Evolutionary conservation across 2,329 filamentous ascomycete genomes (phyloP).

Genomic region (Rhytidhysteron rufulum): DNA sequence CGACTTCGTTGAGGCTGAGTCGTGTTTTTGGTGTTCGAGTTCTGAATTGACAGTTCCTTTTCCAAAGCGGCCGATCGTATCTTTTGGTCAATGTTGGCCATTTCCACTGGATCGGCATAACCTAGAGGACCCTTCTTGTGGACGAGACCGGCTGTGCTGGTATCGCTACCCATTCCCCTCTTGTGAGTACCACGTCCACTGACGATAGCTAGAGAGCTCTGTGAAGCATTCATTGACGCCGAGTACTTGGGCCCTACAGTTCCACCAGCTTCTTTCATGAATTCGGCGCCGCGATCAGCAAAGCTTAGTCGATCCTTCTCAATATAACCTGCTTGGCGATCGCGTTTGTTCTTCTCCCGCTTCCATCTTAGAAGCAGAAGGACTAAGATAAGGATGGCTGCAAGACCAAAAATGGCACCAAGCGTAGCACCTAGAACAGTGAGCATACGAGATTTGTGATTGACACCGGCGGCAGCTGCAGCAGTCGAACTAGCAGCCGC

Average conservation of each 20-base stretch:
- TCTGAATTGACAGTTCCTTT: constrained; percentile 33
- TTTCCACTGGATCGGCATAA: constrained; percentile 41
- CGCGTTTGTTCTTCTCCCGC: constrained; percentile 55
- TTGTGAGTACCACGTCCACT: constrained; percentile 54
- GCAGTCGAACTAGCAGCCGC: constrained; percentile 33
- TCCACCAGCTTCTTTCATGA: constrained; percentile 50
- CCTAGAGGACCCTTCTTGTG: constrained; percentile 48
- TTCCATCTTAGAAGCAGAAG: constrained; percentile 64
- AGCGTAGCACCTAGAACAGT: constrained; percentile 76
- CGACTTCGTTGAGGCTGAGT: constrained; percentile 28
- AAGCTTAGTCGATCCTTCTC: constrained; percentile 47
- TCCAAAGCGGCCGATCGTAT: constrained; percentile 21
- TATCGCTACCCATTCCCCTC: constrained; percentile 49
- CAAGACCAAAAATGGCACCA: constrained; percentile 73
- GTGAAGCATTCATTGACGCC: constrained; percentile 29
- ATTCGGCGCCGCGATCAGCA: constrained; percentile 48
- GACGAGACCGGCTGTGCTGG: constrained; percentile 57
- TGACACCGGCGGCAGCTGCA: constrained; percentile 20
- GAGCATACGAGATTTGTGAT: constrained; percentile 46
- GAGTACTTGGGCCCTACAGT: constrained; percentile 32
- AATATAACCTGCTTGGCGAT: constrained; percentile 55
- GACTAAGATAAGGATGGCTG: constrained; percentile 66
- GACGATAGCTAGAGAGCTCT: constrained; percentile 46
- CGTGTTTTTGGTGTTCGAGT: constrained; percentile 19
- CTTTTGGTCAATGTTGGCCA: constrained; percentile 43